phyloP scores from a whole-genome alignment of 208 protist species.

The Trypanosoma platydactyli region DNA sequence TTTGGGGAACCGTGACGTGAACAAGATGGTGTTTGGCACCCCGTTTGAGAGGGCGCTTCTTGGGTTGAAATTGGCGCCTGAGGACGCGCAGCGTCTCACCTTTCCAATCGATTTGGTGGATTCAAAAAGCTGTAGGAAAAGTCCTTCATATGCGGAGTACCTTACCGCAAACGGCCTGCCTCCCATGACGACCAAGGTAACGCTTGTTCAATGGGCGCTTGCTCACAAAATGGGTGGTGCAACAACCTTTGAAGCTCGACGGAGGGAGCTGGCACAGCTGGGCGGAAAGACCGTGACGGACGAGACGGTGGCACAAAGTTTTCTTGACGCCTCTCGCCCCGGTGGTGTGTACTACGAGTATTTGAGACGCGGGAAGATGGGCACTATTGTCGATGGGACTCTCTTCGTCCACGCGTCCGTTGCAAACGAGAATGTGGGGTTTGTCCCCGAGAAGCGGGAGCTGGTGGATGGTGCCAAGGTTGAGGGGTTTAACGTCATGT shows the following conservation, averaged over 20 bases:
- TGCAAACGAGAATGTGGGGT: conserved; percentile 59
- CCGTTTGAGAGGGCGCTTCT: conserved; percentile 22
- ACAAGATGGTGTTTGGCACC: conserved; percentile 79
- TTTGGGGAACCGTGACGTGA: conserved; percentile 90
- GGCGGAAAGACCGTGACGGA: conserved; percentile 28
- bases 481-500: conserved; percentile 1
- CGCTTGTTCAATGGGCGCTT: conserved; percentile 71
- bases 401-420: conserved; percentile 90
- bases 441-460: conserved; percentile 47
- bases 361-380: conserved; percentile 53
- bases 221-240: conserved; percentile 62
- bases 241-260: conserved; percentile 64
- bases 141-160: conserved; percentile 23
- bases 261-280: conserved; percentile 52
- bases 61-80: conserved; percentile 29
- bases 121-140: conserved; percentile 16
- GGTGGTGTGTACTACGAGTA: conserved; percentile 82
- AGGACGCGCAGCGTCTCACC: conserved; percentile 12
- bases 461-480: conserved; percentile 1
- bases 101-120: conserved; percentile 30
- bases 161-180: conserved; percentile 10
- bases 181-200: conserved; percentile 3
- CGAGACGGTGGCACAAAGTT: conserved; percentile 62
- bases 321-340: conserved; percentile 50
- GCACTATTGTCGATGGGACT: conserved; percentile 47